A percentile compares a stretch with the other conserved stretches of the same genome.
phyloP scores from a whole-genome alignment of 192 early-diverging fungal species.

The Kickxella alabastrina region DNA sequence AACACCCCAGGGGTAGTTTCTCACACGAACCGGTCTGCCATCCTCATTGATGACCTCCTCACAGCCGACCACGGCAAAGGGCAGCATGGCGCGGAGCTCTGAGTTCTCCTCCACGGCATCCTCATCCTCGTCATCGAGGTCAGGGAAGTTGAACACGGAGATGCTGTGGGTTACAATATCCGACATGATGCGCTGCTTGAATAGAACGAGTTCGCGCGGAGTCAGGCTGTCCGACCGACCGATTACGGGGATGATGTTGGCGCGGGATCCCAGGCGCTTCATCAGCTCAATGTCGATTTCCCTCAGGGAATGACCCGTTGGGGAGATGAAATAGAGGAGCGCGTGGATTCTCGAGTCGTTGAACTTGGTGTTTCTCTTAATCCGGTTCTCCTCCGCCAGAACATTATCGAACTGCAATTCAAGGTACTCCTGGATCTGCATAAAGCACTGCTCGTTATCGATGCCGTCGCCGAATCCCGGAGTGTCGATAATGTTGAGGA shows the following conservation, averaged over 20 bases:
- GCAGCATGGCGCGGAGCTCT: conserved; percentile 84
- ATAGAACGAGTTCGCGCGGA: conserved; percentile 74
- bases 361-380: conserved; percentile 85
- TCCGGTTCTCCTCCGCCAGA: conserved; percentile 81
- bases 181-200: conserved; percentile 95
- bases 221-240: conserved; percentile 92
- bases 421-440: conserved; percentile 88
- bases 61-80: conserved; percentile 94
- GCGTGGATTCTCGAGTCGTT: conserved; percentile 95
- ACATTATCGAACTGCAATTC: conserved; percentile 94
- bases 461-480: conserved; percentile 98
- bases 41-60: conserved; percentile 82
- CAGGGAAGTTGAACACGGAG: conserved; percentile 97
- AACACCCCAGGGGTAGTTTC: conserved; percentile 93
- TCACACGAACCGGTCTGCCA: conserved; percentile 86
- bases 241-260: conserved; percentile 97
- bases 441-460: conserved; percentile 90
- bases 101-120: conserved; percentile 98
- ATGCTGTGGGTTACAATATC: conserved; percentile 95
- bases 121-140: conserved; percentile 94
- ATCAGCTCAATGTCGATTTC: conserved; percentile 96
- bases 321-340: conserved; percentile 95
- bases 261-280: conserved; percentile 81
- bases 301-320: conserved; percentile 93
- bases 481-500: conserved; percentile 96